phyloP scores from a whole-genome alignment of 1,284 basidiomycete genomes.

The Leccinum ponderosum region DNA sequence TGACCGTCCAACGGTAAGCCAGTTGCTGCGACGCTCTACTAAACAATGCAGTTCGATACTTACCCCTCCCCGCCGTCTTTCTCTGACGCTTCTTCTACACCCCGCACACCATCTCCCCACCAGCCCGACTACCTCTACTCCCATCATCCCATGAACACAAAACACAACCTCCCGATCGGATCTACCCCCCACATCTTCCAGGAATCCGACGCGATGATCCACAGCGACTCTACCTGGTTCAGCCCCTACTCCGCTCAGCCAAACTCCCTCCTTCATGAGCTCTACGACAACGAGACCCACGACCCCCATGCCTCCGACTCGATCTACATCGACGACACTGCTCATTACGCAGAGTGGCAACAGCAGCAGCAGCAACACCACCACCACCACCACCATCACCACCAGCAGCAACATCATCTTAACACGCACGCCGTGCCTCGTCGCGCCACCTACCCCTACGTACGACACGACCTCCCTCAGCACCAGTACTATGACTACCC shows the following conservation, averaged over 20 bases:
- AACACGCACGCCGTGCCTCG: slow-evolving; percentile 45
- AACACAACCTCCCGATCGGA: slow-evolving; percentile 47
- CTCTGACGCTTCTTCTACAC: slow-evolving; percentile 58
- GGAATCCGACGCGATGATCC: slow-evolving; percentile 41
- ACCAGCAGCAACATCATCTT: background rate
- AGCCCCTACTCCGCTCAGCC: slow-evolving; percentile 38
- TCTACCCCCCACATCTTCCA: slow-evolving; percentile 53
- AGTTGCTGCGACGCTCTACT: slow-evolving; percentile 22
- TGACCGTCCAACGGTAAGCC: slow-evolving; percentile 11
- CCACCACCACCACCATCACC: slow-evolving; percentile 8
- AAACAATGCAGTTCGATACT: slow-evolving; percentile 63
- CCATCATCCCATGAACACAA: slow-evolving; percentile 34
- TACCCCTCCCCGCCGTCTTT: slow-evolving; percentile 54
- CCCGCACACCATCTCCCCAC: slow-evolving; percentile 68
- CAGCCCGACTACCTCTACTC: slow-evolving; percentile 42
- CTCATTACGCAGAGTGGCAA: slow-evolving; percentile 41
- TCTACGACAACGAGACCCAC: slow-evolving; percentile 60
- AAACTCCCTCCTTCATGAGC: slow-evolving; percentile 64
- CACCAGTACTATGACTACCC: slow-evolving; percentile 33
- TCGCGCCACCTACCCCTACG: slow-evolving; percentile 71
- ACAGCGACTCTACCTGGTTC: slow-evolving; percentile 30
- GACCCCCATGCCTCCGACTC: slow-evolving; percentile 49
- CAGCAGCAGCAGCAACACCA: slow-evolving; percentile 33
- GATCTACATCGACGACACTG: slow-evolving; percentile 40
- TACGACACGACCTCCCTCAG: slow-evolving; percentile 59